Base-by-base conservation (phyloP, 2,329 filamentous ascomycete species). In the Elsinoe fawcettii region DNA sequence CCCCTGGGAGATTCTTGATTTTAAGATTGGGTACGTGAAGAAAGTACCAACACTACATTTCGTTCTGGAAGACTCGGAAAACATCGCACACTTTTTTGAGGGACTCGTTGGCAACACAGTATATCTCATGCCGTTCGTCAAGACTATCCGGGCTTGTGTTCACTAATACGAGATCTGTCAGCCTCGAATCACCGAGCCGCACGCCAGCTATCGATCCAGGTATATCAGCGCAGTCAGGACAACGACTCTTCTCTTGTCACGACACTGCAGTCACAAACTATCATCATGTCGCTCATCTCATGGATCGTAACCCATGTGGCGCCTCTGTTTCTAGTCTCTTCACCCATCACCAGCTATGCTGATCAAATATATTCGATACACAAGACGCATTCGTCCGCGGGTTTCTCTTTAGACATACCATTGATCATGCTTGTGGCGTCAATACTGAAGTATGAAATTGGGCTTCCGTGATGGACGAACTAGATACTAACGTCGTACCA, bases 361-460 rank as follows among this genome's bases (percentile, higher is more conserved):
- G 83, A 86, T 69, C 83, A 86, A 66, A 85, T 85, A 66, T 76
- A 82, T 67, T 81, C 78, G 63, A 85, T 85, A 65, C 78, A 84
- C 70, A 77, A 77, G 62, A 77, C 71, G 58, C 77, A 79, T 63
- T 80, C 74, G 58, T 84, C 81, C 3, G 79, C 78, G 32, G 83
- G 83, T 30, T 86, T 86, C 70, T 85, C 82, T 14, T 73, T 86
- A 63, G 83, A 86, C 65, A 84, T 85, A 36, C 82, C 82, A 14
- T 70, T 85, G 64, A 85, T 85, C 62, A 85, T 85, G 82, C 79
- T 85, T 16, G 74, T 83, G 58, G 78, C 82, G 32, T 84, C 81
- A 36, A 82, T 85, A 58, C 67, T 84, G 16, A 85, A 85, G 79
- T 82, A 67, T 4, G 46, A 20, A 47, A 11, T 16, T 5, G 2